A percentile compares a stretch with the other conserved stretches of the same genome.
These are phyloP conservation scores for Sporobolomyces roseus DNA, from an alignment of 768 basidiomycete genomes.

Conservation along the genomic window DNA sequence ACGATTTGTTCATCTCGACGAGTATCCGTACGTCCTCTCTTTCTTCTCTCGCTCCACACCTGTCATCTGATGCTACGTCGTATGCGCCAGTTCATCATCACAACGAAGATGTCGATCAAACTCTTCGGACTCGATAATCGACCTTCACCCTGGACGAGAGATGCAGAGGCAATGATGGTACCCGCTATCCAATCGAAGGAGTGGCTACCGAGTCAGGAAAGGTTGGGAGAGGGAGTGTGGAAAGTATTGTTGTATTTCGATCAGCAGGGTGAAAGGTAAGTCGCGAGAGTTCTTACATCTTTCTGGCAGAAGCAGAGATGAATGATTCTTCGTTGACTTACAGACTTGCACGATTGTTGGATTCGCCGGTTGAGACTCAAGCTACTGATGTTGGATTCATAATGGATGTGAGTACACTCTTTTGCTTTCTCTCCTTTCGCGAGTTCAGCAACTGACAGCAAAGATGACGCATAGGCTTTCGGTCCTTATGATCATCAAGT, in stretches of 20 bases:
- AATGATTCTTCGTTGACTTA: neutral
- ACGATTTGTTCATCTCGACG: neutral
- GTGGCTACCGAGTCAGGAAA: constrained; percentile 2
- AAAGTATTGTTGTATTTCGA: constrained; percentile 27
- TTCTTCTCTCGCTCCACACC: too few relatives aligned
- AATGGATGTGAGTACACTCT: constrained; percentile 22
- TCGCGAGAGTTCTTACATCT: neutral
- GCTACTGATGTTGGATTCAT: constrained; percentile 13
- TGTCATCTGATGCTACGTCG: too few relatives aligned
- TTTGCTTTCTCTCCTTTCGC: neutral
- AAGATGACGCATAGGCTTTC: neutral
- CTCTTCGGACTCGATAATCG: constrained; percentile 23
- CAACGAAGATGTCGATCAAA: constrained; percentile 27
- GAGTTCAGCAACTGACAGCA: too few relatives aligned
- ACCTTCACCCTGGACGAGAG: constrained; percentile 15
- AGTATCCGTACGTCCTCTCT: constrained; percentile 13
- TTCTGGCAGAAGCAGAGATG: neutral
- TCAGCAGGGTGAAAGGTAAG: constrained; percentile 29
- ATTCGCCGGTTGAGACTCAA: neutral
- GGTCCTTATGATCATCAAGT: constrained; percentile 6
- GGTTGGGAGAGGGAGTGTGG: constrained; percentile 5
- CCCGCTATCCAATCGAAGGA: constrained; percentile 13
- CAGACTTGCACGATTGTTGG: constrained; percentile 21
- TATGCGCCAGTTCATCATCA: constrained; percentile 29
- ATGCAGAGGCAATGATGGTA: constrained; percentile 35